Conservation (phyloP, 163 green algal genomes). For the Prototheca stagnorum region DNA sequence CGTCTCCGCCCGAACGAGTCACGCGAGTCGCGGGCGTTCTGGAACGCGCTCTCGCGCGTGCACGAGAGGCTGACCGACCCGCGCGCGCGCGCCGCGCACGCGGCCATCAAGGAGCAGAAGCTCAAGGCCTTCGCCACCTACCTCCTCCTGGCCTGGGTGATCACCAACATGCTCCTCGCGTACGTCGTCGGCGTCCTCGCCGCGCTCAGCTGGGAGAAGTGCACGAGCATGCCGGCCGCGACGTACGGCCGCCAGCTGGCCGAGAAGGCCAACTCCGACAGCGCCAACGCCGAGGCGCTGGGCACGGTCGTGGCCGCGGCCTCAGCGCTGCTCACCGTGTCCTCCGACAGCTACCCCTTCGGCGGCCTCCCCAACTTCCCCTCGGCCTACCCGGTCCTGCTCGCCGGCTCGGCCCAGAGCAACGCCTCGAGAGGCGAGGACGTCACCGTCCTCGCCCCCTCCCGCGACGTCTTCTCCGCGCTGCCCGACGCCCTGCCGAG, state of each 20-base stretch:
- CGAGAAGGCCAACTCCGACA: slow-evolving; percentile 5
- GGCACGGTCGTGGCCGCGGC: slow-evolving; percentile 10
- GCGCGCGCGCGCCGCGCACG: slow-evolving; percentile 12
- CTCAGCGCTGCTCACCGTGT: slow-evolving; percentile 9
- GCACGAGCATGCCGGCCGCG: background rate
- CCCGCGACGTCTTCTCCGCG: slow-evolving; percentile 11
- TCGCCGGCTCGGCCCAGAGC: slow-evolving; percentile 9
- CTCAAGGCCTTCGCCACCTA: slow-evolving; percentile 20
- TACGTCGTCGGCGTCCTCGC: slow-evolving; percentile 11
- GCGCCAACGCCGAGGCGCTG: slow-evolving; percentile 4
- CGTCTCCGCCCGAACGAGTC: background rate
- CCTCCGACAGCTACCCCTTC: slow-evolving; percentile 8
- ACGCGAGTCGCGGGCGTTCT: slow-evolving; percentile 14
- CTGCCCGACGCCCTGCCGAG: slow-evolving; percentile 14
- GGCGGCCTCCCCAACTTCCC: slow-evolving; percentile 18
- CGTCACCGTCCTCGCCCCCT: slow-evolving; percentile 10
- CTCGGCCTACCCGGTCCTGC: slow-evolving; percentile 15
- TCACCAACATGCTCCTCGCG: slow-evolving; percentile 14
- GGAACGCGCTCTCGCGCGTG: slow-evolving; percentile 16
- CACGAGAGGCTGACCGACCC: slow-evolving; percentile 20
- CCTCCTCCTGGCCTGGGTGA: slow-evolving; percentile 17
- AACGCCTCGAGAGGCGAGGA: slow-evolving; percentile 4
- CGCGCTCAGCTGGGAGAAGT: slow-evolving; percentile 10
- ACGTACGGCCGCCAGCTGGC: slow-evolving; percentile 8
- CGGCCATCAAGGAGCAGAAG: slow-evolving; percentile 14